Evolutionary conservation across 768 basidiomycete species (phyloP).

Genomic region (Phaeotremella fagi): DNA sequence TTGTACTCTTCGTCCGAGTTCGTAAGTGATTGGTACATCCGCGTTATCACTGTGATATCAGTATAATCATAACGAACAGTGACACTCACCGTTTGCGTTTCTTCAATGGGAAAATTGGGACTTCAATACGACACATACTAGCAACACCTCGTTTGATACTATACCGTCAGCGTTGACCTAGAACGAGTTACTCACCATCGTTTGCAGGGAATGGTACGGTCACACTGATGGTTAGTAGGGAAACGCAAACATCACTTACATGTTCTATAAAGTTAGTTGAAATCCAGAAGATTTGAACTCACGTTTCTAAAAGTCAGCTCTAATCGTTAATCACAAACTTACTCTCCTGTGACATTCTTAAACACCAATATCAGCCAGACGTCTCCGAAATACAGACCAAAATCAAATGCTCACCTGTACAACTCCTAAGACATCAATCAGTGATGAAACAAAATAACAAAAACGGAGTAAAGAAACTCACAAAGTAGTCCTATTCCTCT

Average conservation of each 20-base stretch:
- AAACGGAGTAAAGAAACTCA: slow-evolving; percentile 22
- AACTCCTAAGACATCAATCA: slow-evolving; percentile 22
- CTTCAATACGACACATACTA: slow-evolving; percentile 41
- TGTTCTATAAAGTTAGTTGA: no score
- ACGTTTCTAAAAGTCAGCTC: slow-evolving; percentile 33
- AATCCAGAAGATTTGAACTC: no score
- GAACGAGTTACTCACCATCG: slow-evolving; percentile 29
- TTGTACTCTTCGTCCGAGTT: slow-evolving; percentile 32
- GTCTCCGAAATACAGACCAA: no score
- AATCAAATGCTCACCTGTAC: slow-evolving; percentile 27
- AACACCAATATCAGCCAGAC: neutral
- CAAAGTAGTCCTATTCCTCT: slow-evolving; percentile 37
- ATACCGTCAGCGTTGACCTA: neutral
- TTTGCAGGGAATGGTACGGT: slow-evolving; percentile 42
- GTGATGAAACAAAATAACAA: no score
- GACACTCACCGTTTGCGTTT: slow-evolving; percentile 31
- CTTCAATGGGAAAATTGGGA: slow-evolving; percentile 29
- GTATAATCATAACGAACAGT: neutral
- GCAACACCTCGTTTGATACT: slow-evolving; percentile 43
- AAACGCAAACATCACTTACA: neutral
- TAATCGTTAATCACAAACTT: slow-evolving; percentile 7
- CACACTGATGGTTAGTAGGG: slow-evolving; percentile 32
- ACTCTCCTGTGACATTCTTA: slow-evolving; percentile 45
- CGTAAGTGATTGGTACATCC: slow-evolving; percentile 29
- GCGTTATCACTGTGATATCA: slow-evolving; percentile 12